Evolutionary conservation across 805 yeast species (phyloP), one percentile per base, ranked within the genome.

Genomic region (Kregervanrija pseudodelftensis): DNA sequence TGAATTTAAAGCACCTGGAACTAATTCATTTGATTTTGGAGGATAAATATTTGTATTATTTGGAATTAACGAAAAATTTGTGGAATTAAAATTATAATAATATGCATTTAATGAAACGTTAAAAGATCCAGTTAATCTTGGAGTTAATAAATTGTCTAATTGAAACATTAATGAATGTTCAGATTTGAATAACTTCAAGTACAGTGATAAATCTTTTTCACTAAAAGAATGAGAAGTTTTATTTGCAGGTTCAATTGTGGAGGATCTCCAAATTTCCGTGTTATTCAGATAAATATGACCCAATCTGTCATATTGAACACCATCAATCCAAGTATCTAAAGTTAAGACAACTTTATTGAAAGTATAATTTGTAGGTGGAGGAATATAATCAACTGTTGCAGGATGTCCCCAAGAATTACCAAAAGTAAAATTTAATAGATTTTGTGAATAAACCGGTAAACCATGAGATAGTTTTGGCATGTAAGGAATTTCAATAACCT

Each of bases 161-260:
- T 82, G 82, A 50, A 83, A 73, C 37, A 75, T 64, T 17, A 79
- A 54, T 7, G 70, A 60, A 7, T 69, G 53, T 3, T 68, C 66
- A 11, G 67, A 52, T 4, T 52, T 41, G 59, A 87, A 84, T 32
- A 86, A 59, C 0, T 66, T 50, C 8, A 70, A 54, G 57, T 76
- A 85, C 12, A 65, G 59, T 2, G 89, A 71, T 1, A 85, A 73
- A 58, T 88, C 95, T 57, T 84, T 86, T 30, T 72, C 66, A 44
- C 73, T 64, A 4, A 61, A 55, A 22, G 84, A 76, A 50, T 68
- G 74, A 9, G 74, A 73, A 2, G 64, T 52, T 11, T 56, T 58
- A 54, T 81, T 63, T 45, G 74, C 74, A 1, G 95, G 95, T 62
- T 87, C 95, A 12, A 85, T 79, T 2, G 95, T 88, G 2, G 91